These are phyloP conservation scores for Daedaleopsis nitida DNA, from an alignment of 768 basidiomycete genomes.

Conservation along the genomic window DNA sequence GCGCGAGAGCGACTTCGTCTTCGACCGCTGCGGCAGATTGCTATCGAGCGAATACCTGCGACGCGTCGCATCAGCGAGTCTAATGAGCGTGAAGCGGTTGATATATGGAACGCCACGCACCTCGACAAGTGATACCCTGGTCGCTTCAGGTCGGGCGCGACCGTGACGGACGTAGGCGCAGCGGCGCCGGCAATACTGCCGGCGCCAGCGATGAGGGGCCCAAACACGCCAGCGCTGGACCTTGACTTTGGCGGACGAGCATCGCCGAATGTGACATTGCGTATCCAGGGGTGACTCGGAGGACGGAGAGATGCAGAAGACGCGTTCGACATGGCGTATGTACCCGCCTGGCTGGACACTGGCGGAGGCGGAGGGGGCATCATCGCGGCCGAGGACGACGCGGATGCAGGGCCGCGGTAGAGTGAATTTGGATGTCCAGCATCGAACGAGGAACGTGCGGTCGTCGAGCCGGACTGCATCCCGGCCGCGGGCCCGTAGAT, in stretches of 20 bases:
- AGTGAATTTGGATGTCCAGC: constrained; percentile 22
- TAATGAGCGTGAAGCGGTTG: neutral
- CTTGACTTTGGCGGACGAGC: constrained; percentile 39
- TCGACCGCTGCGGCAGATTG: constrained; percentile 14
- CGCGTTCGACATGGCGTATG: constrained; percentile 1
- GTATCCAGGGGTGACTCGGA: constrained; percentile 18
- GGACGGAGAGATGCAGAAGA: constrained; percentile 12
- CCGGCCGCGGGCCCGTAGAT: constrained; percentile 49
- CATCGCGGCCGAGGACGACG: constrained; percentile 3
- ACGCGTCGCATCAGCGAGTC: neutral
- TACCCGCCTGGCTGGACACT: neutral
- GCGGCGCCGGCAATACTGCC: constrained; percentile 65
- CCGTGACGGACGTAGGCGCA: constrained; percentile 49
- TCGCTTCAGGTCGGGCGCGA: constrained; percentile 59
- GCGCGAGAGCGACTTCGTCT: constrained; percentile 11
- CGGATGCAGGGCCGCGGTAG: constrained; percentile 8
- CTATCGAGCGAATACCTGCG: constrained; percentile 33
- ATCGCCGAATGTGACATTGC: constrained; percentile 16
- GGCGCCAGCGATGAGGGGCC: constrained; percentile 70
- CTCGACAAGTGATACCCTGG: constrained; percentile 70
- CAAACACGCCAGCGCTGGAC: constrained; percentile 64
- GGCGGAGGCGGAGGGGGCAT: constrained; percentile 7
- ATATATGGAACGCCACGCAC: constrained; percentile 31
- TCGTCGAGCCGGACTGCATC: constrained; percentile 28
- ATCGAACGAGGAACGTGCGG: constrained; percentile 26